Percentiles rank a stretch among this genome's conserved stretches.
These are phyloP conservation scores for Fallopia convolvulus DNA, from an alignment of 148 eudicot species.

Conservation along the genomic window DNA sequence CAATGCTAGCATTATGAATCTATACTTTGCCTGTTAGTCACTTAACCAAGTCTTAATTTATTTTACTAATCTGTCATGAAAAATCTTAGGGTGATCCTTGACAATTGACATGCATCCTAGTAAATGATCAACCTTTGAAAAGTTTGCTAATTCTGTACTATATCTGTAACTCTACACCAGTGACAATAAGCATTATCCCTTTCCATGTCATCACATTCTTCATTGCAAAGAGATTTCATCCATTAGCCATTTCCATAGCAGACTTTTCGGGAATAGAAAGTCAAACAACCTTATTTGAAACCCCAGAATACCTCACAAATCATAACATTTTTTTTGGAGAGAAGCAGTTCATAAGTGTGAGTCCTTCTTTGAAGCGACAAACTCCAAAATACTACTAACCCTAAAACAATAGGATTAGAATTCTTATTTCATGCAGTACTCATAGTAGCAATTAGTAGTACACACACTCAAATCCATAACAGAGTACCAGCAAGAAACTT, in stretches of 20 bases:
- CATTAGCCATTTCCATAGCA: neutral
- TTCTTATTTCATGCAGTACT: neutral
- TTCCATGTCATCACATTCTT: neutral
- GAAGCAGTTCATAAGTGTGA: neutral
- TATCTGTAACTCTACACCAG: neutral
- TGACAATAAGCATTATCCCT: neutral
- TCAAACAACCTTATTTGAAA: neutral
- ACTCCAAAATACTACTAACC: neutral
- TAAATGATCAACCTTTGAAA: neutral
- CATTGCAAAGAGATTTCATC: neutral
- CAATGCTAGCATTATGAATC: neutral
- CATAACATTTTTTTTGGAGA: neutral
- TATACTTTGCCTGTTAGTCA: neutral
- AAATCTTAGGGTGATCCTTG: neutral
- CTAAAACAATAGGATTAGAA: neutral
- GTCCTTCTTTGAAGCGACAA: neutral
- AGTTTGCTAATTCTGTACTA: neutral
- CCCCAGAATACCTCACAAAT: neutral
- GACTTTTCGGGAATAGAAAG: neutral
- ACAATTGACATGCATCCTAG: neutral
- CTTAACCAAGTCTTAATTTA: neutral
- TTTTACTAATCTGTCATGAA: too few relatives aligned
- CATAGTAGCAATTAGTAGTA: neutral
- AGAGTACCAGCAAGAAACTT: neutral
- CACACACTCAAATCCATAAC: neutral